These are phyloP conservation scores for Alternaria atra DNA, from an alignment of 2,329 filamentous ascomycete species.

Conservation along the genomic window DNA sequence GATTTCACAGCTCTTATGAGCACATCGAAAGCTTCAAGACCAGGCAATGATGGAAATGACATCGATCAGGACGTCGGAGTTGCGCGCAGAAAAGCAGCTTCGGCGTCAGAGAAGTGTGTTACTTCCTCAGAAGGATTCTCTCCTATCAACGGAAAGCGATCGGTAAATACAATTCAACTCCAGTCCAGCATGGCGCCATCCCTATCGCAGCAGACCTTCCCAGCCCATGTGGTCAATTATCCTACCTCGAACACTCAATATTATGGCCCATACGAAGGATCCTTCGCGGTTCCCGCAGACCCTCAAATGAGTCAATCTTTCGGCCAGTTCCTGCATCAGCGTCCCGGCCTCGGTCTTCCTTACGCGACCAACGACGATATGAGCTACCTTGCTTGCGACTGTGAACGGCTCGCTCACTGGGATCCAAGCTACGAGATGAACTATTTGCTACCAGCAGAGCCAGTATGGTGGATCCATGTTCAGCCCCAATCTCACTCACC, in stretches of 20 bases:
- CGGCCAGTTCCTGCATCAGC: neutral
- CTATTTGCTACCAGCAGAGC: neutral
- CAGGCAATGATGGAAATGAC: neutral
- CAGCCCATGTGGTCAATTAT: neutral
- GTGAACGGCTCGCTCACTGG: neutral
- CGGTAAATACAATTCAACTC: neutral
- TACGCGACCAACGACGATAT: neutral
- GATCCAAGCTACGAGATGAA: neutral
- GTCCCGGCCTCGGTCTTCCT: neutral
- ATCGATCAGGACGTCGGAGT: neutral
- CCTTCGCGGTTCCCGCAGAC: neutral
- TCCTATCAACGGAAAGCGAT: neutral
- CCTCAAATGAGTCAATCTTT: neutral
- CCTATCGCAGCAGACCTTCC: neutral
- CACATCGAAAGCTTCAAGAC: neutral
- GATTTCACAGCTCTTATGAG: conserved; percentile 21
- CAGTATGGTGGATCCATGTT: neutral
- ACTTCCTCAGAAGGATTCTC: neutral
- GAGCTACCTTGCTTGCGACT: neutral
- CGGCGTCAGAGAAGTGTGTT: neutral
- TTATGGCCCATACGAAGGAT: neutral
- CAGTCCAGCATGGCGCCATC: neutral
- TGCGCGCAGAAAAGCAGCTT: neutral
- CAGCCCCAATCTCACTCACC: neutral
- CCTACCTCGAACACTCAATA: neutral